Conservation (phyloP, 495 filamentous ascomycete species). For the Podospora bellae-mahoneyi region DNA sequence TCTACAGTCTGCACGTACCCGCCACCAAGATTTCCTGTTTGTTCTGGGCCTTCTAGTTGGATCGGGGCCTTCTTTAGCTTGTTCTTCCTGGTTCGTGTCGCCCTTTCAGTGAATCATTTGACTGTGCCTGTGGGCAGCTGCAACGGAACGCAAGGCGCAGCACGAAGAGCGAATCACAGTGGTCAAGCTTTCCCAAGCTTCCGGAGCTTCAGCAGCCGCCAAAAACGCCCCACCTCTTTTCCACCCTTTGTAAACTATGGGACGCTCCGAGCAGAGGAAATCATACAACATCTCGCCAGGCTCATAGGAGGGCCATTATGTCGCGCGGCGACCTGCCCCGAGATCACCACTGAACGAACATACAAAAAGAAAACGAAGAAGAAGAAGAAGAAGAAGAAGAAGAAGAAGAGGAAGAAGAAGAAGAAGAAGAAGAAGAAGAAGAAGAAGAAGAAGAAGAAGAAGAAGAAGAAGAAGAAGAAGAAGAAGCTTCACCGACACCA, state of each 20-base stretch:
- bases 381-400: too few relatives aligned
- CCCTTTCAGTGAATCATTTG: constrained; percentile 20
- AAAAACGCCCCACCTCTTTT: neutral
- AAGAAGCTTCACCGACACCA: constrained; percentile 2
- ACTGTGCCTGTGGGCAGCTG: constrained; percentile 17
- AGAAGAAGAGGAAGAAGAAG: neutral
- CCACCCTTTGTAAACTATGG: constrained; percentile 18
- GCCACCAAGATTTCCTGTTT: constrained; percentile 5
- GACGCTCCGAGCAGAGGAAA: constrained; percentile 18
- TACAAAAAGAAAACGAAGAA: constrained; percentile 2
- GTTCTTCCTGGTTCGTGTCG: constrained; percentile 13
- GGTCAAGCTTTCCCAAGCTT: constrained; percentile 4
- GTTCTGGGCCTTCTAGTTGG: neutral
- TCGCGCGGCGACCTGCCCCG: constrained; percentile 20
- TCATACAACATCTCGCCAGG: constrained; percentile 24
- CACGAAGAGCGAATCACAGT: constrained; percentile 16
- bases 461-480: neutral
- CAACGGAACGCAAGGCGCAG: constrained; percentile 6
- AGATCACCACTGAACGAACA: constrained; percentile 13
- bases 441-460: neutral
- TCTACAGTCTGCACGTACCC: neutral
- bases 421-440: neutral
- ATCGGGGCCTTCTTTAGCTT: neutral
- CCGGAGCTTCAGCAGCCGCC: constrained; percentile 1
- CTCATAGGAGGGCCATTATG: constrained; percentile 31